Conservation (phyloP, 257 asterid species). For the Jaltomata sinuosa region DNA sequence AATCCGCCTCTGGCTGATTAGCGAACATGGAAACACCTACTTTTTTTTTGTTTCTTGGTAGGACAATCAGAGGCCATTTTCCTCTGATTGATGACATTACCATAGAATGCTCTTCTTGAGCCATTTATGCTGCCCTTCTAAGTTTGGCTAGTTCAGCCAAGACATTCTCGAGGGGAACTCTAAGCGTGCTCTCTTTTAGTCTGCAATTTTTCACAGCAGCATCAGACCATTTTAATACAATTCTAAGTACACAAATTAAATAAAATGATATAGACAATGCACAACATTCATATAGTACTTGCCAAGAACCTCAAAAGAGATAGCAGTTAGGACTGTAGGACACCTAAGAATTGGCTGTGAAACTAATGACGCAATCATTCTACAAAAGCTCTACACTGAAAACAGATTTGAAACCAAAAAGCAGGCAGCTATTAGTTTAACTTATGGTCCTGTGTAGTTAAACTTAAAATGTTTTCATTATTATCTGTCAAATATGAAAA, state of each 20-base stretch:
- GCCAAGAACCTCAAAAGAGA: not conserved
- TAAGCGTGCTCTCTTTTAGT: slow-evolving; percentile 40
- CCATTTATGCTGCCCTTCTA: slow-evolving; percentile 10
- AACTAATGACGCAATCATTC: not conserved
- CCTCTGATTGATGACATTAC: not conserved
- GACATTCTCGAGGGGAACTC: slow-evolving; percentile 45
- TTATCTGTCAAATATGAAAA: too few relatives aligned
- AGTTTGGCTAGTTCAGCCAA: slow-evolving; percentile 54
- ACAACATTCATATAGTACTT: not conserved
- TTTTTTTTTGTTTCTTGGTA: too few relatives aligned
- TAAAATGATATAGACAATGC: not conserved
- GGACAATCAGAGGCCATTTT: too few relatives aligned
- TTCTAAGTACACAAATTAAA: not conserved
- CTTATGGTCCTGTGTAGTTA: too few relatives aligned
- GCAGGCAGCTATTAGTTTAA: too few relatives aligned
- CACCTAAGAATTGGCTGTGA: not conserved
- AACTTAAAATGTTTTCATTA: too few relatives aligned
- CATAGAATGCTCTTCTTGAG: not conserved
- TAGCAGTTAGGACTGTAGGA: too few relatives aligned
- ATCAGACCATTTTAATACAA: not conserved
- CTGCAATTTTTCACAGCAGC: slow-evolving; percentile 16
- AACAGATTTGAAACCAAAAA: not conserved
- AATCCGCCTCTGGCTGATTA: too few relatives aligned
- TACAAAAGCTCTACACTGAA: not conserved
- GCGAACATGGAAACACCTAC: not conserved